Percentiles rank a stretch among this genome's conserved stretches.
Evolutionary conservation across 345 rosid species (phyloP).

Genomic region (Hibiscus mutabilis): DNA sequence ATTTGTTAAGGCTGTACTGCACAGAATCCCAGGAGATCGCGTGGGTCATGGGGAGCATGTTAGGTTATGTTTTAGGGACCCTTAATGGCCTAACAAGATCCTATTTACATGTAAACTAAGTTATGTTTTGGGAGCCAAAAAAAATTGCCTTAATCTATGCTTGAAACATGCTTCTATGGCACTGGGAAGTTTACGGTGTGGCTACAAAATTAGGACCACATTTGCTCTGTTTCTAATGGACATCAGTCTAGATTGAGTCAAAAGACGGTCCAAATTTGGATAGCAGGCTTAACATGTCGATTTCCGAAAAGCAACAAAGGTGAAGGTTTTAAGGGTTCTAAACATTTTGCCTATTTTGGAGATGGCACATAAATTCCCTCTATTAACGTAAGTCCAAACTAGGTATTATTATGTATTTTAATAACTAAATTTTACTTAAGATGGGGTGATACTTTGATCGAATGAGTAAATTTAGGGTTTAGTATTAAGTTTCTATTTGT

Average conservation of each 20-base stretch:
- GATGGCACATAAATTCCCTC: slow-evolving; percentile 28
- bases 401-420: not conserved
- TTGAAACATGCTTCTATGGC: slow-evolving; percentile 14
- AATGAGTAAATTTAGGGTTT: not conserved
- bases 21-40: slow-evolving; percentile 42
- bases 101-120: slow-evolving; percentile 31
- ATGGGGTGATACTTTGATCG: not conserved
- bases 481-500: too few species aligned
- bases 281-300: slow-evolving; percentile 25
- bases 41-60: slow-evolving; percentile 19
- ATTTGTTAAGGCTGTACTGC: slow-evolving; percentile 17
- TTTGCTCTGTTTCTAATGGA: slow-evolving; percentile 34
- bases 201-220: slow-evolving; percentile 17
- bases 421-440: not conserved
- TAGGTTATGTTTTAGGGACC: slow-evolving; percentile 11
- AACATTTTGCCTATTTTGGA: slow-evolving; percentile 16
- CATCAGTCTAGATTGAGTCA: slow-evolving; percentile 57
- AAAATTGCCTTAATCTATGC: slow-evolving; percentile 8
- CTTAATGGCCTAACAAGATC: slow-evolving; percentile 32
- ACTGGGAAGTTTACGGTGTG: slow-evolving; percentile 6
- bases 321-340: slow-evolving; percentile 29
- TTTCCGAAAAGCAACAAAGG: slow-evolving; percentile 30
- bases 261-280: slow-evolving; percentile 35
- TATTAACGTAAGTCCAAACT: slow-evolving; percentile 6
- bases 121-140: slow-evolving; percentile 1